Conservation (phyloP, 1,139 yeast species). For the Pichia sp. region DNA sequence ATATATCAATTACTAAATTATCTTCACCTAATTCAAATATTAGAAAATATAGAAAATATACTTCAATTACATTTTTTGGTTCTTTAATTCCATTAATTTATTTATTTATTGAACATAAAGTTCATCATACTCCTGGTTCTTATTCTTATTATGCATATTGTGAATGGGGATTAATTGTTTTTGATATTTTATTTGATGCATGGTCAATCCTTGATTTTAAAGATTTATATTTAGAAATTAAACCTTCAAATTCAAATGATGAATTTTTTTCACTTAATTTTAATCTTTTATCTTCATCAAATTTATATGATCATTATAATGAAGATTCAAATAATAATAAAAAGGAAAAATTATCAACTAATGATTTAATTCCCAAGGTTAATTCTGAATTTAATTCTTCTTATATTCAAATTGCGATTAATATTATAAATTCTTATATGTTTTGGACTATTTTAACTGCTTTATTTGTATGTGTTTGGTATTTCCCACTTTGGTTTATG, state of each 20-base stretch:
- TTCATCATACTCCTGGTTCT: conserved; percentile 84
- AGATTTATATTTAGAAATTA: conserved; percentile 41
- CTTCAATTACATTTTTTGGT: conserved; percentile 58
- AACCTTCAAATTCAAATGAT: conserved; percentile 27
- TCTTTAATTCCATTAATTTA: conserved; percentile 75
- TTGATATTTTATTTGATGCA: conserved; percentile 81
- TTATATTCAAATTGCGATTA: conserved; percentile 38
- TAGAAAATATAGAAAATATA: conserved; percentile 46
- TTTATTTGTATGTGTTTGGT: conserved; percentile 84
- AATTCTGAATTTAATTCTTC: conserved; percentile 29
- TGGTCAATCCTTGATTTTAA: conserved; percentile 68
- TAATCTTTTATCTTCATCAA: conserved; percentile 12
- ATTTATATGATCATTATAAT: not conserved
- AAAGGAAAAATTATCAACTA: not conserved
- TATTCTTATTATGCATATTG: conserved; percentile 90
- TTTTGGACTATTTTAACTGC: conserved; percentile 85
- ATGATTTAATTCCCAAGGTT: conserved; percentile 17
- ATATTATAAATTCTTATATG: conserved; percentile 54
- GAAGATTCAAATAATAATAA: not conserved
- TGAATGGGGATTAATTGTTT: conserved; percentile 82
- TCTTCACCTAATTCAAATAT: conserved; percentile 47
- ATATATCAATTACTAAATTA: conserved; percentile 51
- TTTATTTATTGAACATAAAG: conserved; percentile 90
- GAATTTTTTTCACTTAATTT: conserved; percentile 29
- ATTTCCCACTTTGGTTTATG: conserved; percentile 97